Evolutionary conservation across 306 rosid species (phyloP).

Genomic region (Delonix regia): DNA sequence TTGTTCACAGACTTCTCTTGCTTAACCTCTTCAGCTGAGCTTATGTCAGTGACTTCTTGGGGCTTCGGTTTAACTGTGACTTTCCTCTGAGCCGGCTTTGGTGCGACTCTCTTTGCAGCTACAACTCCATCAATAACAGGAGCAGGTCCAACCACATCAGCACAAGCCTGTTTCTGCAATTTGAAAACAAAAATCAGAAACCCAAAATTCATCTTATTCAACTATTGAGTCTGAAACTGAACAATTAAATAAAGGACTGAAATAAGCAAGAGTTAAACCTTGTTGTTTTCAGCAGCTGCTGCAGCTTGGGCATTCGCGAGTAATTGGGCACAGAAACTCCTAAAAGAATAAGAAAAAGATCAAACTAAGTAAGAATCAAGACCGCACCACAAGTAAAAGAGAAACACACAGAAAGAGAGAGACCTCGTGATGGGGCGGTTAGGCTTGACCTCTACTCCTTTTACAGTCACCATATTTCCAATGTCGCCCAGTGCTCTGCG

Average conservation of each 20-base stretch:
- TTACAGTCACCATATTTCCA: conserved; percentile 60
- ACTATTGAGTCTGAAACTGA: background rate
- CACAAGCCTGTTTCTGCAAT: conserved; percentile 61
- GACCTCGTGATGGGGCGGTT: conserved; percentile 92
- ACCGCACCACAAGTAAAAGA: background rate
- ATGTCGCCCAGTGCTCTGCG: conserved; percentile 78
- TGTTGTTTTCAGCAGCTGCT: conserved; percentile 54
- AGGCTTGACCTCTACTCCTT: conserved; percentile 63
- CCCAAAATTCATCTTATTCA: background rate
- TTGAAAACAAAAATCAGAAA: background rate
- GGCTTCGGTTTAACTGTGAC: conserved; percentile 52
- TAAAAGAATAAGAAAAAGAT: conserved; percentile 38
- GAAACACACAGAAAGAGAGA: background rate
- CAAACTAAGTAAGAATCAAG: conserved; percentile 24
- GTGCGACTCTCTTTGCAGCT: conserved; percentile 50
- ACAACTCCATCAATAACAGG: conserved; percentile 43
- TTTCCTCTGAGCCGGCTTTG: conserved; percentile 61
- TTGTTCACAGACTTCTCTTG: conserved; percentile 44
- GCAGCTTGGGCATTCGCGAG: conserved; percentile 84
- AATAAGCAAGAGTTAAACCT: conserved; percentile 43
- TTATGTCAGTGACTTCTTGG: conserved; percentile 50
- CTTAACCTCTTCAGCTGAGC: conserved; percentile 44
- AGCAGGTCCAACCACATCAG: conserved; percentile 54
- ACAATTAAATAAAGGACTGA: background rate
- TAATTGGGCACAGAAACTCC: conserved; percentile 87